These are phyloP conservation scores for Pythium phragmiticola DNA, from an alignment of 352 stramenopile species.

Conservation along the genomic window DNA sequence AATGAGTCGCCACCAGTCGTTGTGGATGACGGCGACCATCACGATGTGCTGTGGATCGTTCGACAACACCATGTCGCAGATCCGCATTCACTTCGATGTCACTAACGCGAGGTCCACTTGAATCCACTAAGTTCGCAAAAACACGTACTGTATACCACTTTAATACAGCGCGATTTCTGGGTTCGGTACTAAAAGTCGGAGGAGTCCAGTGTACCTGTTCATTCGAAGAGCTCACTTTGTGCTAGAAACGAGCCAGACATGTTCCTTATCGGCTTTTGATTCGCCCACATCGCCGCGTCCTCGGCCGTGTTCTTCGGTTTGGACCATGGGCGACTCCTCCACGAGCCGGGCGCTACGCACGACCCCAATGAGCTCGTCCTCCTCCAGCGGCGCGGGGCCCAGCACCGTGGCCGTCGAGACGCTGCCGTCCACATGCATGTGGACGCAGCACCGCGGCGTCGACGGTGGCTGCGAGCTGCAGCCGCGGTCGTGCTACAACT, in stretches of 20 bases:
- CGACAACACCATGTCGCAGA: background rate
- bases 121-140: slow-evolving; percentile 1
- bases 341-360: slow-evolving; percentile 12
- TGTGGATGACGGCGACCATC: background rate
- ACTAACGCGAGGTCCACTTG: background rate
- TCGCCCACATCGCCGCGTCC: background rate
- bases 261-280: slow-evolving; percentile 17
- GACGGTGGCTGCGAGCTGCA: slow-evolving; percentile 36
- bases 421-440: slow-evolving; percentile 43
- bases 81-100: background rate
- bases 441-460: slow-evolving; percentile 27
- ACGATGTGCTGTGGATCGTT: background rate
- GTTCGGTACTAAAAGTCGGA: slow-evolving; percentile 4
- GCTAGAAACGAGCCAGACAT: slow-evolving; percentile 11
- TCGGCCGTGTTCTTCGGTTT: background rate
- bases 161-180: slow-evolving; percentile 1
- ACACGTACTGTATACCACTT: background rate
- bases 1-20: background rate
- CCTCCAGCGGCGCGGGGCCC: slow-evolving; percentile 6
- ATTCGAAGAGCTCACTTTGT: background rate
- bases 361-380: slow-evolving; percentile 23
- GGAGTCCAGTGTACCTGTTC: too few relatives aligned
- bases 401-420: slow-evolving; percentile 9
- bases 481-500: slow-evolving; percentile 39
- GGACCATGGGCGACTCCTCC: background rate